Conservation (phyloP, 352 stramenopile genomes). For the Globisporangium viniferum region DNA sequence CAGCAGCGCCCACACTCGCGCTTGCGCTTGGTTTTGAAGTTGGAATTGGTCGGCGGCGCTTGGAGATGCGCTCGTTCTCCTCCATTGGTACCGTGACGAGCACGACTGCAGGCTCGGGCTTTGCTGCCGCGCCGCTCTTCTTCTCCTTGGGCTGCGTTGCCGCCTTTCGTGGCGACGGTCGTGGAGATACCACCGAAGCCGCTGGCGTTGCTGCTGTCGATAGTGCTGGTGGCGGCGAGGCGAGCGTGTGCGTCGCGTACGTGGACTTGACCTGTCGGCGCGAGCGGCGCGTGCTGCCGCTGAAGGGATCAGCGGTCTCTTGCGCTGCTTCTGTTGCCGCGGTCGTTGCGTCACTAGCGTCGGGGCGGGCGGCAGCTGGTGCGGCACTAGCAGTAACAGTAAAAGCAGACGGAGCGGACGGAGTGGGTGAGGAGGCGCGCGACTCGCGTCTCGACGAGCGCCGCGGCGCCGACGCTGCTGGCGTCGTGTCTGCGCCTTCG, state of each 20-base stretch:
- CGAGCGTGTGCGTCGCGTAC: slow-evolving; percentile 16
- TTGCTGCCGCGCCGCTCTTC: neutral
- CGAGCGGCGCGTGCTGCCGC: slow-evolving; percentile 21
- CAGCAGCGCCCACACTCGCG: neutral
- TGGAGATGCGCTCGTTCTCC: slow-evolving; percentile 7
- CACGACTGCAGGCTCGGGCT: neutral
- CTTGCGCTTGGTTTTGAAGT: neutral
- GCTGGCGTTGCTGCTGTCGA: neutral
- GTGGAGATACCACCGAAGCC: neutral
- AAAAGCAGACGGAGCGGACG: neutral
- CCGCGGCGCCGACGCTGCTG: slow-evolving; percentile 1
- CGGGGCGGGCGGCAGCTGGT: neutral
- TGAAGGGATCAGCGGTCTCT: neutral
- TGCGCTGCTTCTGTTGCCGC: neutral
- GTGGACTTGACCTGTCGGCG: slow-evolving; percentile 28
- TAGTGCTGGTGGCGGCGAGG: neutral
- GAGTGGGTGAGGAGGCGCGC: neutral
- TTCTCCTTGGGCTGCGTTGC: neutral
- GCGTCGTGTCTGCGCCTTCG: neutral
- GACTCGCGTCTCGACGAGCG: slow-evolving; percentile 14
- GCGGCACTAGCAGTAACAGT: neutral
- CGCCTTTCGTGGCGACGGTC: neutral
- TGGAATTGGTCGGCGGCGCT: slow-evolving; percentile 1
- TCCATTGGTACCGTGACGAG: neutral
- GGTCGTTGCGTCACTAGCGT: neutral